Evolutionary conservation across 2,329 filamentous ascomycete species (phyloP), one percentile per base, ranked within the genome.

Genomic region (Trichophyton equinum): DNA sequence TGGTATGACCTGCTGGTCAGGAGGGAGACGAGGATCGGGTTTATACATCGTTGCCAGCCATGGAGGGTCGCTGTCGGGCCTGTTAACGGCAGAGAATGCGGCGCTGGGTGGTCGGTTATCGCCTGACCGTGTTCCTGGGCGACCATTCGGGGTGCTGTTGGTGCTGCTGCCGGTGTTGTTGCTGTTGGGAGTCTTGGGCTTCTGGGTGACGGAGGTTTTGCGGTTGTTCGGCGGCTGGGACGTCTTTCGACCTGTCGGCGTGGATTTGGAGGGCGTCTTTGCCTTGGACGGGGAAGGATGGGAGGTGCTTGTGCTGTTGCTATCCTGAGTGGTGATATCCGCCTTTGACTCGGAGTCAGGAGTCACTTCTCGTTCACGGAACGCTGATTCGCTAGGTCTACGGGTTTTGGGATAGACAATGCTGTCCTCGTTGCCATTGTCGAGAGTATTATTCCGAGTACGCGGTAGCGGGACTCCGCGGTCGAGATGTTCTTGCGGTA

Each of bases 41-140:
- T 95, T 95, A 74, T 96, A 99, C 75, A 95, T 90, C 22, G 88
- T 89, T 53, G 94, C 83, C 75, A 97, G 83, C 94, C 94, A 99
- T 58, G 94, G 94, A 8, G 94, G 91, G 60, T 97, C 92, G 20
- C 94, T 94, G 77, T 97, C 94, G 0, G 91, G 91, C 47, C 85
- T 83, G 70, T 89, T 83, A 73, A 80, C 71, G 68, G 79, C 73
- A 6, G 49, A 20, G 8, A 2, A 30, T 22, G 27, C 49, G 69
- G 81, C 84, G 69, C 81, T 84, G 62, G 71, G 73, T 58, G 78
- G 81, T 33, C 77, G 73, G 53, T 67, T 80, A 25, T 83, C 76
- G 13, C 82, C 82, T 49, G 81, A 82, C 64, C 85, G 81, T 15
- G 85, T 86, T 65, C 82, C 85, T 3, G 85, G 83, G 61, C 84